Evolutionary conservation across 305 asterid genomes (phyloP).

Genomic region (Fraxinus floribunda): DNA sequence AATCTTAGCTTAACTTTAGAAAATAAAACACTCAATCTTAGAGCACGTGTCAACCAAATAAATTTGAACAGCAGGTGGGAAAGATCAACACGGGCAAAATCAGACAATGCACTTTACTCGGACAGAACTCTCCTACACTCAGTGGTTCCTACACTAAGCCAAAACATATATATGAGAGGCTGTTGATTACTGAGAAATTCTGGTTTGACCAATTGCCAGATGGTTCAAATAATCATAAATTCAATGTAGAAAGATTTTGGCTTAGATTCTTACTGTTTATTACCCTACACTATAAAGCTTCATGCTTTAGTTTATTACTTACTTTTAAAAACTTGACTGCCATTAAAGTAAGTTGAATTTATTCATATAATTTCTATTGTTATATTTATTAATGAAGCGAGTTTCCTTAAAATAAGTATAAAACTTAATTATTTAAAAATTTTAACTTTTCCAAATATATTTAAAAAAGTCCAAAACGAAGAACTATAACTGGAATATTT

Average conservation of each 20-base stretch:
- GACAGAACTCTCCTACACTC: neutral
- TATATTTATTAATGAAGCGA: neutral
- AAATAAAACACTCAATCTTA: constrained; percentile 1
- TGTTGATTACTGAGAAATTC: neutral
- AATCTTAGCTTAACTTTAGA: neutral
- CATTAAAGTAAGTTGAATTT: neutral
- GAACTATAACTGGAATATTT: neutral
- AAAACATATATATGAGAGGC: neutral
- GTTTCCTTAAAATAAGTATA: neutral
- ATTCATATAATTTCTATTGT: neutral
- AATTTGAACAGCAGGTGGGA: neutral
- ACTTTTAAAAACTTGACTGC: neutral
- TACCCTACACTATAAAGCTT: neutral
- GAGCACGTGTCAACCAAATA: neutral
- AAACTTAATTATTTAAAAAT: neutral
- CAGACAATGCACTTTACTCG: neutral
- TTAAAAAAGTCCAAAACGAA: neutral
- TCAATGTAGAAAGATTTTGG: neutral
- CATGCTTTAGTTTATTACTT: neutral
- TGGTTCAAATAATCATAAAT: neutral
- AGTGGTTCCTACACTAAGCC: neutral
- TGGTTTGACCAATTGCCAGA: neutral
- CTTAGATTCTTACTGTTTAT: neutral
- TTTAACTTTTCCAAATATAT: neutral
- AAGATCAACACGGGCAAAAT: constrained; percentile 2